Base-by-base conservation (phyloP, 116 monocot species). In the Posidonia oceanica region DNA sequence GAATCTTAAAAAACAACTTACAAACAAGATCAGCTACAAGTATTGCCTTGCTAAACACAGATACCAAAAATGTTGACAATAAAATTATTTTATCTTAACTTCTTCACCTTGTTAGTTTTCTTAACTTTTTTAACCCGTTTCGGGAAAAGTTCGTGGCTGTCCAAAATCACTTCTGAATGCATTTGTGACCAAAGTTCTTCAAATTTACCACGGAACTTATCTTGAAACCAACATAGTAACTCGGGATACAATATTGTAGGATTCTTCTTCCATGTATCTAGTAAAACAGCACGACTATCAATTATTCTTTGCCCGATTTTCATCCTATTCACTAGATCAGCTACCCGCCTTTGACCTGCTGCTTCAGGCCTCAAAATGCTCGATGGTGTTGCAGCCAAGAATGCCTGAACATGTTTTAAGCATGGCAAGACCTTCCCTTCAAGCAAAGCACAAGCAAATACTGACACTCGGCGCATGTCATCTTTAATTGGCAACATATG, bases 371-470 rank as follows among this genome's bases (percentile, higher is more conserved):
- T 93, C 74, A 90, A 62, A 16, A 98, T 60, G 63, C 17, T 81
- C 4, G 84, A 81, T 53, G 90, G 85, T 52, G 87, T 61, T 55
- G 84, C 80, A 53, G 80, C 80, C 65, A 98, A 59, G 52, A 74
- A 83, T 22, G 80, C 75, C 58, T 86, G 80, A 15, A 61, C 68
- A 21, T 61, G 69, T 76, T 65, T 90, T 54, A 98, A 69, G 62
- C 98, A 98, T 41, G 98, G 98, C 59, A 98, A 52, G 0, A 90
- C 93, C 69, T 82, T 56, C 2, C 98, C 98, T 81, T 87, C 80
- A 18, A 98, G 89, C 75, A 98, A 85, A 42, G 90, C 80, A 72
- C 69, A 87, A 57, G 90, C 93, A 73, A 98, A 98, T 14, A 84
- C 78, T 14, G 85, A 82, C 51, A 84, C 20, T 20, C 90, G 66